Conservation (phyloP, 768 basidiomycete species). For the Serendipita sp. region DNA sequence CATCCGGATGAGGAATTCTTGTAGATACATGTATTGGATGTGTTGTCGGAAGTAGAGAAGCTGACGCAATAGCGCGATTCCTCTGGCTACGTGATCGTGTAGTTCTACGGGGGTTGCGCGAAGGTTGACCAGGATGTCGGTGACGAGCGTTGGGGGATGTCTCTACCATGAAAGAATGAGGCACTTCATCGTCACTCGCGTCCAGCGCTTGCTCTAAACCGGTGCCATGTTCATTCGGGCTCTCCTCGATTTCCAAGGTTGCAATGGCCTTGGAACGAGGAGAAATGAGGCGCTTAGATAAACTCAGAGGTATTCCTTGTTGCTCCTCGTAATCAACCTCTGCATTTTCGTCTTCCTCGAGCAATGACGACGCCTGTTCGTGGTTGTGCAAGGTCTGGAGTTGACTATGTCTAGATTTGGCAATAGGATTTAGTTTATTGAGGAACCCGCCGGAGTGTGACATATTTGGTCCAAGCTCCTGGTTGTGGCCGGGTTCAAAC, state of each 20-base stretch:
- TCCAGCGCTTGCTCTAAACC: constrained; percentile 12
- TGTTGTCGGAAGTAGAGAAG: constrained; percentile 24
- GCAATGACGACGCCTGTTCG: background rate
- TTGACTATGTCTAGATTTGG: background rate
- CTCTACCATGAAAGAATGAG: constrained; percentile 76
- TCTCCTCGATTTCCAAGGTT: background rate
- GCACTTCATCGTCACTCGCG: constrained; percentile 68
- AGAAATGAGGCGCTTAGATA: background rate
- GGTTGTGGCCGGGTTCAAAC: background rate
- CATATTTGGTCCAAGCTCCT: background rate
- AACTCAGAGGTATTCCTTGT: background rate
- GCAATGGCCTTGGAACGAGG: constrained; percentile 3
- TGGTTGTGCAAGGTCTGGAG: background rate
- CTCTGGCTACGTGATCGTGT: constrained; percentile 14
- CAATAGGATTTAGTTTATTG: background rate
- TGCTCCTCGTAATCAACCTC: background rate
- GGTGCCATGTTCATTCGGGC: background rate
- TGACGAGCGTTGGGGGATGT: constrained; percentile 26
- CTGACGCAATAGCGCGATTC: constrained; percentile 20
- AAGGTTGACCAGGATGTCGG: background rate
- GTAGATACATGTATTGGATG: constrained; percentile 29
- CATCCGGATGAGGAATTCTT: constrained; percentile 46
- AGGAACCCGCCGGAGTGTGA: constrained; percentile 1
- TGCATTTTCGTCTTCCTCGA: constrained; percentile 7
- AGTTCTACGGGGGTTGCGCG: background rate